These are phyloP conservation scores for Carex littledalei DNA, from an alignment of 176 grass and related monocot genomes.

Conservation along the genomic window DNA sequence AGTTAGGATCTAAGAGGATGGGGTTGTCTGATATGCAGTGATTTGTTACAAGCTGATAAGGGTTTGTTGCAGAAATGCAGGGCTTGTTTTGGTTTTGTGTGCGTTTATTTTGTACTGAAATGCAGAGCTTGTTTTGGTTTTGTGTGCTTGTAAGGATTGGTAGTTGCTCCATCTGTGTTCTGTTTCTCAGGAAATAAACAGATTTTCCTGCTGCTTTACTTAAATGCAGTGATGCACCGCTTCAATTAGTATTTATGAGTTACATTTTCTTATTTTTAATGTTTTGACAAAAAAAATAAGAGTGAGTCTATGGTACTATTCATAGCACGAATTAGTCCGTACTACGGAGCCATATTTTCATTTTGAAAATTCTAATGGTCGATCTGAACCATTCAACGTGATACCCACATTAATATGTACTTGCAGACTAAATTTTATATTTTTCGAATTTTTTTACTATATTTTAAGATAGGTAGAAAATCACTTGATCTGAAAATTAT, in stretches of 20 bases:
- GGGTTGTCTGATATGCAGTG: not conserved
- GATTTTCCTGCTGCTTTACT: not conserved
- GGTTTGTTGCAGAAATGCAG: not conserved
- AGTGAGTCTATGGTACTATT: too few relatives aligned
- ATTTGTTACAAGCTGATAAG: not conserved
- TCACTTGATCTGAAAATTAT: too few relatives aligned
- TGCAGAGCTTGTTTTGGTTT: not conserved
- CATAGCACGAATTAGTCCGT: too few relatives aligned
- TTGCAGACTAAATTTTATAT: too few relatives aligned
- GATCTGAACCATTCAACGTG: too few relatives aligned
- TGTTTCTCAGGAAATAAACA: not conserved
- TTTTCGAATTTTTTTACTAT: too few relatives aligned
- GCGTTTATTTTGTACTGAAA: not conserved
- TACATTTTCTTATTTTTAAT: not conserved
- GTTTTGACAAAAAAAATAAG: not conserved
- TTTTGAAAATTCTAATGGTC: too few relatives aligned
- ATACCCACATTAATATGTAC: too few relatives aligned
- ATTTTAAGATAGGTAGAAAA: too few relatives aligned
- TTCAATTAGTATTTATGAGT: not conserved
- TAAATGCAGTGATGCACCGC: not conserved
- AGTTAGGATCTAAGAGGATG: not conserved
- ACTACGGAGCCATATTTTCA: too few relatives aligned
- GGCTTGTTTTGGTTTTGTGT: not conserved
- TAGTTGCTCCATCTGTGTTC: not conserved
- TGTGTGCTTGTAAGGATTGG: conserved; percentile 5